Conservation (phyloP, 345 rosid species). For the Geranium brycei region DNA sequence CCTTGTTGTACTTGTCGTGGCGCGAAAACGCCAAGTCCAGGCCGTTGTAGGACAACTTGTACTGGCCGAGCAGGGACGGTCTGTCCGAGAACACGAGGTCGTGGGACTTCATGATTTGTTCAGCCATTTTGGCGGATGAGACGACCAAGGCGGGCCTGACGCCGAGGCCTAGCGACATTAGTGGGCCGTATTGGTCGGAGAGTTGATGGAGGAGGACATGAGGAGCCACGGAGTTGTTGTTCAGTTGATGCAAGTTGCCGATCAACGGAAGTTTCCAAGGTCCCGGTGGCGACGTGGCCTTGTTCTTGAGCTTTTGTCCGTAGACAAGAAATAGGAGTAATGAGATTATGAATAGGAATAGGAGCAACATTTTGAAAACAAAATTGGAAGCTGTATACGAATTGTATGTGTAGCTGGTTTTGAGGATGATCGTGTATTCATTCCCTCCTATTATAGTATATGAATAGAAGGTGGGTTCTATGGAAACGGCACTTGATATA, state of each 20-base stretch:
- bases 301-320: background rate
- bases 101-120: constrained; percentile 11
- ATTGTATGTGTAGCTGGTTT: too few relatives aligned
- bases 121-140: constrained; percentile 13
- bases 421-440: too few relatives aligned
- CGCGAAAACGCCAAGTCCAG: constrained; percentile 2
- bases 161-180: constrained; percentile 11
- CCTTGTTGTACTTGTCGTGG: constrained; percentile 29
- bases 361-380: too few relatives aligned
- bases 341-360: too few relatives aligned
- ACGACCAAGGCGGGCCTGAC: constrained; percentile 12
- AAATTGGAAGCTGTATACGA: too few relatives aligned
- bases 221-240: background rate
- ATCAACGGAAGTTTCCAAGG: constrained; percentile 14
- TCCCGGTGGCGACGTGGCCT: constrained; percentile 14
- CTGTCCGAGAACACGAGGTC: constrained; percentile 10
- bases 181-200: constrained; percentile 11
- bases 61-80: constrained; percentile 4
- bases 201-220: constrained; percentile 10
- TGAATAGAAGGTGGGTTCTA: too few relatives aligned
- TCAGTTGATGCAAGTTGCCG: constrained; percentile 17
- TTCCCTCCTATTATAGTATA: too few relatives aligned
- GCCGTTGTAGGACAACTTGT: constrained; percentile 3
- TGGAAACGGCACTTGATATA: too few relatives aligned
- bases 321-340: too few relatives aligned